A percentile compares a stretch with the other conserved stretches of the same genome.
These are phyloP conservation scores for Magnusiomyces tetraspermus DNA, from an alignment of 1,139 yeast genomes.

Conservation along the genomic window DNA sequence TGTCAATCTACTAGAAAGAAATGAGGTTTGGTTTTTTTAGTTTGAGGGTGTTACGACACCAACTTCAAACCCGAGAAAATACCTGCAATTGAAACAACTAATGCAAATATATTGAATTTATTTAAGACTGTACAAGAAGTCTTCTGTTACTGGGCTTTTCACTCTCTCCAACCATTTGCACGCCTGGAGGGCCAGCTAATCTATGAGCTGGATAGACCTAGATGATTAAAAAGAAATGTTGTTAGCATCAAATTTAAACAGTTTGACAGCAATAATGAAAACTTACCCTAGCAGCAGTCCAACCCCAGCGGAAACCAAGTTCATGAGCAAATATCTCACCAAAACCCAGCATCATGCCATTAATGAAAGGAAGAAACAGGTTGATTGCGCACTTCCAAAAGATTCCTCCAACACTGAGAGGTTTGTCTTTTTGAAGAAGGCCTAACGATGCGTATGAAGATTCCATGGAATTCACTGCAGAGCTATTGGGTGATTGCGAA, in stretches of 20 bases:
- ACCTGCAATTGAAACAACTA: too few relatives aligned
- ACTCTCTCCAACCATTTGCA: conserved; percentile 10
- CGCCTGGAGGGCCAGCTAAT: conserved; percentile 11
- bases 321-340: conserved; percentile 96
- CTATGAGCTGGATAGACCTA: conserved; percentile 14
- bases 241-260: background rate
- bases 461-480: background rate
- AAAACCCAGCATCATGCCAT: conserved; percentile 93
- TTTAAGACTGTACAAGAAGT: conserved; percentile 12
- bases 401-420: conserved; percentile 5
- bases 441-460: conserved; percentile 2
- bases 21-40: too few relatives aligned
- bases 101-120: background rate
- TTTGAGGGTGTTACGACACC: too few relatives aligned
- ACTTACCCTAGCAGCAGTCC: conserved; percentile 64
- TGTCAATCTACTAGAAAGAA: too few relatives aligned
- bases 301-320: conserved; percentile 68
- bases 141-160: conserved; percentile 8
- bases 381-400: conserved; percentile 45
- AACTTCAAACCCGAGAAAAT: too few relatives aligned
- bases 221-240: background rate
- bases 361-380: conserved; percentile 73
- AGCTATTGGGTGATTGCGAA: background rate
- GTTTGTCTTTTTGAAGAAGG: background rate
- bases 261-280: background rate